Conservation (phyloP, 108 stramenopile species). For the Chaetoceros tenuissimus region DNA sequence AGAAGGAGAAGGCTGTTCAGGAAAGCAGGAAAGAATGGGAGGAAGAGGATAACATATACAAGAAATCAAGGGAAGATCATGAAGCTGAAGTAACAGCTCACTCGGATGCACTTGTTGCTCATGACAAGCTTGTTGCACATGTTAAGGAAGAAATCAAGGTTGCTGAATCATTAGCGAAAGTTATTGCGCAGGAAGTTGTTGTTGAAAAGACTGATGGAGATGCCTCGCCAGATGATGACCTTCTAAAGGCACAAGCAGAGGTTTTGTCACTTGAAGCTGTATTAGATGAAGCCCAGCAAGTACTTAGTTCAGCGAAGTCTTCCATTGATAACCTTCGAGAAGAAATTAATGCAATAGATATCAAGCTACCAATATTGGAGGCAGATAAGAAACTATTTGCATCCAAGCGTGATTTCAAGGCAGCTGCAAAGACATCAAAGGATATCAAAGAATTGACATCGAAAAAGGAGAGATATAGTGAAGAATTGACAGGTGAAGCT, state of each 20-base stretch:
- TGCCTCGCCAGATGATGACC: constrained; percentile 15
- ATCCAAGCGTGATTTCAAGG: constrained; percentile 73
- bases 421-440: constrained; percentile 73
- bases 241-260: constrained; percentile 42
- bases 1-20: constrained; percentile 58
- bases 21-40: constrained; percentile 77
- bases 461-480: constrained; percentile 50
- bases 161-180: constrained; percentile 46
- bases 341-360: constrained; percentile 38
- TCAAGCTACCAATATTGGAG: constrained; percentile 59
- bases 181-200: constrained; percentile 45
- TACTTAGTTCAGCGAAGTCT: constrained; percentile 34
- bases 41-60: constrained; percentile 38
- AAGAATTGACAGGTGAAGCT: constrained; percentile 52
- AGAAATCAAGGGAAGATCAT: constrained; percentile 54
- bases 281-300: constrained; percentile 51
- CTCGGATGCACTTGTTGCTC: constrained; percentile 52
- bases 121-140: constrained; percentile 39
- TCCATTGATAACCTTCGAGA: constrained; percentile 33
- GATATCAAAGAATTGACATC: constrained; percentile 74
- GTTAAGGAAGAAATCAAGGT: constrained; percentile 47
- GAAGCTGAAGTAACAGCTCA: constrained; percentile 59
- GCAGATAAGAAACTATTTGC: constrained; percentile 66
- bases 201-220: constrained; percentile 18
- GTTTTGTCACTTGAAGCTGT: constrained; percentile 72